These are phyloP conservation scores for Candida sanyaensis DNA, from an alignment of 1,139 yeast species.

Conservation along the genomic window DNA sequence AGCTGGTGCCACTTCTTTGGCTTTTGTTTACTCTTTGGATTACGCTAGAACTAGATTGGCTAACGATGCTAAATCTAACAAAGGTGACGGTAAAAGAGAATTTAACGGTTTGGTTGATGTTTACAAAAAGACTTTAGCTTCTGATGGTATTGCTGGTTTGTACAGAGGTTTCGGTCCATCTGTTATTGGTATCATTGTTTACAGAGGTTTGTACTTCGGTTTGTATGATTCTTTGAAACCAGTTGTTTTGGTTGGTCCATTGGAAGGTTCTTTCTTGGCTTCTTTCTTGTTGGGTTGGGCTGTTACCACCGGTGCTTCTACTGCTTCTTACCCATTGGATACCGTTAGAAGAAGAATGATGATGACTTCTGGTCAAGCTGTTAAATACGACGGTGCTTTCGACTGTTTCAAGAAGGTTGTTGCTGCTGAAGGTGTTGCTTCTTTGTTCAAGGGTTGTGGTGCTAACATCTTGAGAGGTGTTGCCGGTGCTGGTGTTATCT, in stretches of 20 bases:
- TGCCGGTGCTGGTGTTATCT: conserved; percentile 59
- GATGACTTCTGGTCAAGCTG: conserved; percentile 60
- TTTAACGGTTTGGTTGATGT: conserved; percentile 57
- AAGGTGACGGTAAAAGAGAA: conserved; percentile 46
- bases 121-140: conserved; percentile 54
- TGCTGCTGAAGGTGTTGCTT: conserved; percentile 53
- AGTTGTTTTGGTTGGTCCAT: conserved; percentile 56
- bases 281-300: conserved; percentile 58
- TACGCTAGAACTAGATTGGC: conserved; percentile 59
- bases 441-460: conserved; percentile 58
- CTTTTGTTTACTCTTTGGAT: conserved; percentile 56
- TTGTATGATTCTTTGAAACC: conserved; percentile 57
- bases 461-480: conserved; percentile 61
- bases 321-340: conserved; percentile 58
- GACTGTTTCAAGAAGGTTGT: conserved; percentile 51
- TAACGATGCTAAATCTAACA: conserved; percentile 55
- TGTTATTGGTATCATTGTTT: conserved; percentile 53
- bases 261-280: conserved; percentile 56
- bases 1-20: conserved; percentile 58
- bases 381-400: conserved; percentile 53
- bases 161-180: conserved; percentile 62
- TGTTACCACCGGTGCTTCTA: conserved; percentile 57
- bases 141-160: conserved; percentile 59
- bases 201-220: conserved; percentile 60
- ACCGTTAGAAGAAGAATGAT: conserved; percentile 59